phyloP scores from a whole-genome alignment of 1,284 basidiomycete genomes.

The Irpex rosettiformis region DNA sequence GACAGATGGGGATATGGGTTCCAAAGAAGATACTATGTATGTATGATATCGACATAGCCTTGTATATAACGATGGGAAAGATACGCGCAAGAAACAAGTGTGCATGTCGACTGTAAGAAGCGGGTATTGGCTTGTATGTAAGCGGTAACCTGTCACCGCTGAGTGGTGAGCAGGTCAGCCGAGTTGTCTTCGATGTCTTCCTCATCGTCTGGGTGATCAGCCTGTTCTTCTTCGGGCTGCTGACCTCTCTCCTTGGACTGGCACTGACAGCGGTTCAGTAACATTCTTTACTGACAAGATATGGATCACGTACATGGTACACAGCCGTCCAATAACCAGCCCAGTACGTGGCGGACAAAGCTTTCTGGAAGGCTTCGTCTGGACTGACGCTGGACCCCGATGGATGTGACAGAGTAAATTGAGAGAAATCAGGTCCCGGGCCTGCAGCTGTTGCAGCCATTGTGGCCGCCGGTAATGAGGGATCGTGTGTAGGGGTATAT shows the following conservation, averaged over 20 bases:
- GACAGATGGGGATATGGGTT: background rate
- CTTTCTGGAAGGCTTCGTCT: slow-evolving; percentile 73
- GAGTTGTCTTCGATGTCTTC: slow-evolving; percentile 24
- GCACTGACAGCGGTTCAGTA: slow-evolving; percentile 5
- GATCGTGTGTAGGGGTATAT: slow-evolving; percentile 65
- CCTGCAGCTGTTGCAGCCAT: slow-evolving; percentile 21
- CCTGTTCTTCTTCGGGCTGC: slow-evolving; percentile 11
- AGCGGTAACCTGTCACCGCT: slow-evolving; percentile 12
- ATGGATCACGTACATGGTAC: slow-evolving; percentile 53
- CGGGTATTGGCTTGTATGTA: background rate
- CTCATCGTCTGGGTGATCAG: slow-evolving; percentile 20
- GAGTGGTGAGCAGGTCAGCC: slow-evolving; percentile 22
- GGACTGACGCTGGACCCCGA: slow-evolving; percentile 43
- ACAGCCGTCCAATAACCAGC: slow-evolving; percentile 80
- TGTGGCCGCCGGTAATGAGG: slow-evolving; percentile 42
- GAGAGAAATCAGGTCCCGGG: background rate
- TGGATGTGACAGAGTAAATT: slow-evolving; percentile 17
- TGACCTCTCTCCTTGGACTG: slow-evolving; percentile 14
- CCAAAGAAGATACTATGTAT: background rate
- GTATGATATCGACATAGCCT: background rate
- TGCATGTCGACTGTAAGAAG: background rate
- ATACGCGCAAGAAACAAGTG: background rate
- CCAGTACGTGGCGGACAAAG: slow-evolving; percentile 78
- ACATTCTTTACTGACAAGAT: background rate
- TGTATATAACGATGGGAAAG: background rate